Base-by-base conservation (phyloP, 2,329 filamentous ascomycete species). In the Calonectria montana region DNA sequence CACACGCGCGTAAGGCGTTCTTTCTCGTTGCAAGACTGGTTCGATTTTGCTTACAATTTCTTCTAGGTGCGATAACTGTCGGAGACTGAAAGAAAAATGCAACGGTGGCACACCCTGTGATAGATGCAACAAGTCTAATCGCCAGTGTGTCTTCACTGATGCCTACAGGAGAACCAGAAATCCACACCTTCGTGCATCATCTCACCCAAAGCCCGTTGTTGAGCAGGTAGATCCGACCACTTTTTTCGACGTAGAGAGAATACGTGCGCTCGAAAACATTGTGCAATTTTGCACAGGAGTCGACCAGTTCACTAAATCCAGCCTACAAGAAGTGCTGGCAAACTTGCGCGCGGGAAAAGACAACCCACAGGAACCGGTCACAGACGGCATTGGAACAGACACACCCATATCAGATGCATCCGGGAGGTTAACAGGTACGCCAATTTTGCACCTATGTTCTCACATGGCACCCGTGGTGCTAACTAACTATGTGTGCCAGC, bases 41-140 rank as follows among this genome's bases (percentile, higher is more conserved):
- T 3, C 23, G 45, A 2, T 12, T 13, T n/a, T 8, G 29, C 16
- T 15, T n/a, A 16, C 37, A 39, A 12, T 67, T 4, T n/a, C 15
- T 41, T 4, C 0, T 25, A 78, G 77, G 21, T 78, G 77, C 25
- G 73, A 77, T 23, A 59, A 74, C 31, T 78, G 76, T 9, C 69
- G 75, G 9, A 69, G 71, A 23, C 73, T 78, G 7, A 76, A 76
- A 16, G 71, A 78, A 64, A 78, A 76, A 47, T 76, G 70, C 37
- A 69, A 72, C 31, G 74, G 75, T 35, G 65, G 48, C 13, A 55
- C 59, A 10, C 73, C 75, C 29, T 78, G 75, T 16, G 65, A 75
- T 35, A 73, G 74, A 70, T 78, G 75, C 63, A 74, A 50, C 15
- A 76, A 68, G 23, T 74, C 69, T 12, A 57, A 68, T 9, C 65